Percentiles rank a stretch among this genome's conserved stretches.
Evolutionary conservation across 208 protist genomes (phyloP).

Genomic region (Entamoeba dispar): DNA sequence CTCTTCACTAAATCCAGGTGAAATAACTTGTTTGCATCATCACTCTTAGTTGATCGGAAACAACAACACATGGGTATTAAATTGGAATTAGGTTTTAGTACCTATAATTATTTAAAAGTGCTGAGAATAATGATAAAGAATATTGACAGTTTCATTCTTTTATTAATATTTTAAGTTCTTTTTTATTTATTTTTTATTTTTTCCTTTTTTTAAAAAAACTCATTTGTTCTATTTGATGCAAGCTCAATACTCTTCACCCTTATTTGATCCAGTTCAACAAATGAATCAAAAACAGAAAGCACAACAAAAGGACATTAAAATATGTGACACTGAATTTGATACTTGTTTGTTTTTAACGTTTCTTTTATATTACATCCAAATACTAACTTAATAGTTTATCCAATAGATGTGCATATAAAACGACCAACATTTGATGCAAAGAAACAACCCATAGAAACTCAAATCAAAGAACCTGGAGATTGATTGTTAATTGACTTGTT

Average conservation of each 20-base stretch:
- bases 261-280: too few species aligned
- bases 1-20: not conserved
- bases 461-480: not conserved
- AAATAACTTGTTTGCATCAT: not conserved
- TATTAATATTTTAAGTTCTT: not conserved
- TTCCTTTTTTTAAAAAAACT: too few species aligned
- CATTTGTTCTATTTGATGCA: too few species aligned
- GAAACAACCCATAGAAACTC: not conserved
- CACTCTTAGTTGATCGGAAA: too few species aligned
- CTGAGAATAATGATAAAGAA: not conserved
- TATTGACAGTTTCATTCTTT: not conserved
- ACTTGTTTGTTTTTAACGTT: not conserved
- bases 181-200: not conserved
- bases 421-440: not conserved
- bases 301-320: too few species aligned
- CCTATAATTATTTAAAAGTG: too few species aligned
- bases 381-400: not conserved
- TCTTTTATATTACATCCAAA: not conserved
- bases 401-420: not conserved
- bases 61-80: too few species aligned
- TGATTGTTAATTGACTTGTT: not conserved
- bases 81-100: too few species aligned
- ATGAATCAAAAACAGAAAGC: too few species aligned
- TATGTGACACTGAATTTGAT: not conserved
- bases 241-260: too few species aligned